A percentile compares a stretch with the other conserved stretches of the same genome.
phyloP scores from a whole-genome alignment of 179 eudicot genomes.

The Patellifolia procumbens region DNA sequence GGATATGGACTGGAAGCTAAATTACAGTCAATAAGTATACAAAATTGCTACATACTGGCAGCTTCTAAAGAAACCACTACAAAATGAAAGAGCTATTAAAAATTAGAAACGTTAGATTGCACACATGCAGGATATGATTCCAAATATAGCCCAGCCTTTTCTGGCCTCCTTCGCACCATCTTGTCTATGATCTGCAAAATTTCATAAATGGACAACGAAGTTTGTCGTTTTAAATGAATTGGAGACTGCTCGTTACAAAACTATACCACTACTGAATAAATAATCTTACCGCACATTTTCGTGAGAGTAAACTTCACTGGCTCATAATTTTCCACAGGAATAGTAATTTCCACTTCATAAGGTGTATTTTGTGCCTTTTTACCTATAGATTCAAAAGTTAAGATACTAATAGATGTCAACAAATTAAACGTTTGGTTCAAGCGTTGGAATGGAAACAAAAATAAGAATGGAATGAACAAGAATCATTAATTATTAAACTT shows the following conservation, averaged over 20 bases:
- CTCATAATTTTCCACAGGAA: slow-evolving; percentile 76
- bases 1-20: not conserved
- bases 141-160: slow-evolving; percentile 89
- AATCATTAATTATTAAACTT: too few relatives aligned
- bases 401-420: slow-evolving; percentile 13
- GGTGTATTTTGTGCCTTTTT: slow-evolving; percentile 54
- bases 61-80: slow-evolving; percentile 11
- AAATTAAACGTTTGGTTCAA: too few relatives aligned
- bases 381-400: slow-evolving; percentile 52
- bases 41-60: not conserved
- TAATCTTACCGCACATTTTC: slow-evolving; percentile 72
- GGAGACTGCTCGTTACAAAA: not conserved
- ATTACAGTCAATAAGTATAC: not conserved
- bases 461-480: too few relatives aligned
- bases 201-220: slow-evolving; percentile 12
- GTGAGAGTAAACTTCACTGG: slow-evolving; percentile 74
- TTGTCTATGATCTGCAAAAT: slow-evolving; percentile 56
- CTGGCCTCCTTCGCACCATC: slow-evolving; percentile 44
- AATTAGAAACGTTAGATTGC: slow-evolving; percentile 14
- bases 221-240: slow-evolving; percentile 3
- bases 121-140: slow-evolving; percentile 78
- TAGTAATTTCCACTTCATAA: slow-evolving; percentile 74
- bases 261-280: not conserved
- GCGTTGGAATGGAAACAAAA: too few relatives aligned
- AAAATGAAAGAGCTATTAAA: slow-evolving; percentile 1